Conservation (phyloP, 495 filamentous ascomycete genomes). For the Trichocladium uniseriatum region DNA sequence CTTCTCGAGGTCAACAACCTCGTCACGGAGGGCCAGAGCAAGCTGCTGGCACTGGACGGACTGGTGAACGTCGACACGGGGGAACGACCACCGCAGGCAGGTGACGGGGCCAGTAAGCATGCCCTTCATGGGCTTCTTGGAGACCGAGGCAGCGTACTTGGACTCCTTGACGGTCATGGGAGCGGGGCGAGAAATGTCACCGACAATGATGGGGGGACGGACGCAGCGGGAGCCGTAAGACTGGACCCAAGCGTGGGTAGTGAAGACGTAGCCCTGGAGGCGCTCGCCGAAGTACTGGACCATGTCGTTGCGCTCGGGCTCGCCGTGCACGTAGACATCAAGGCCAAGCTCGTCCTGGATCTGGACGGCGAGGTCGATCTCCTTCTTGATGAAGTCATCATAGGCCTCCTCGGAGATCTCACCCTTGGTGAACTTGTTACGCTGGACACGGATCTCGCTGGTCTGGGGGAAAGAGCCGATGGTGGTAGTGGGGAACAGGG, state of each 20-base stretch:
- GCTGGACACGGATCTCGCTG: conserved; percentile 89
- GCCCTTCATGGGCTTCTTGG: conserved; percentile 99
- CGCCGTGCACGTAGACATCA: conserved; percentile 90
- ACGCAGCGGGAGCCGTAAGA: conserved; percentile 97
- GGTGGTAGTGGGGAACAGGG: conserved; percentile 96
- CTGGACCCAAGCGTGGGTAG: conserved; percentile 98
- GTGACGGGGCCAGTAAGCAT: conserved; percentile 99
- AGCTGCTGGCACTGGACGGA: conserved; percentile 98
- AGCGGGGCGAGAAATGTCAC: conserved; percentile 89
- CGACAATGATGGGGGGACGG: conserved; percentile 93
- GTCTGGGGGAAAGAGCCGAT: conserved; percentile 99
- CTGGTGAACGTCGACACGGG: conserved; percentile 98
- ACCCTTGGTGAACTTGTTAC: conserved; percentile 96
- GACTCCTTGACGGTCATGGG: conserved; percentile 99
- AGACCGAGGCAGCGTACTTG: conserved; percentile 91
- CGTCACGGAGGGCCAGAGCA: conserved; percentile 93
- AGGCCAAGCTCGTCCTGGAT: conserved; percentile 96
- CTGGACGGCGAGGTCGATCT: conserved; percentile 85
- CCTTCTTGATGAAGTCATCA: conserved; percentile 96
- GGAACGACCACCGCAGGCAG: conserved; percentile 98
- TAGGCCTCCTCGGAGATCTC: conserved; percentile 88
- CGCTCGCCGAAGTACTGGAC: conserved; percentile 99
- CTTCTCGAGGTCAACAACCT: conserved; percentile 93
- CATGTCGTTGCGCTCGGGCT: conserved; percentile 99
- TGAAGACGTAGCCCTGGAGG: conserved; percentile 94